Conservation (phyloP, 2,329 filamentous ascomycete species). For the Colletotrichum sp. region DNA sequence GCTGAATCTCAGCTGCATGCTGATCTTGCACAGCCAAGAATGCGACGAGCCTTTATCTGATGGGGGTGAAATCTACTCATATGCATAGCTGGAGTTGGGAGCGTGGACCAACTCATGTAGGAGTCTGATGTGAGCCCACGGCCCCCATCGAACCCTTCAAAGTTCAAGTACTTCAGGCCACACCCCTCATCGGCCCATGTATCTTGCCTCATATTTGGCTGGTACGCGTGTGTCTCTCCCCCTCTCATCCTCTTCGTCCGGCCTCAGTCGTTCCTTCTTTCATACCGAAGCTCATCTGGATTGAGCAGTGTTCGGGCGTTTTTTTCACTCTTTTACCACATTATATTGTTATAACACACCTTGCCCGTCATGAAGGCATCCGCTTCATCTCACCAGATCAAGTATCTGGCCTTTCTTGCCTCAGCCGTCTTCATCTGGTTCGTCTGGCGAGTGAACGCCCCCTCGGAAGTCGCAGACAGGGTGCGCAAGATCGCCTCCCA, state of each 20-base stretch:
- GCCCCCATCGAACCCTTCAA: neutral
- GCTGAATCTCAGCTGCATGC: neutral
- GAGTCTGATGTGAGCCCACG: neutral
- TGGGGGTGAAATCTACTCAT: neutral
- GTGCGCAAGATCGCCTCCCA: neutral
- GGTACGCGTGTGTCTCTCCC: neutral
- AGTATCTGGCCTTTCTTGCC: neutral
- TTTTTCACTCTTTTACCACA: neutral
- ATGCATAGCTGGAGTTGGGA: neutral
- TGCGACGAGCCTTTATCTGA: neutral
- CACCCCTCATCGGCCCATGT: neutral
- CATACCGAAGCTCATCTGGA: neutral
- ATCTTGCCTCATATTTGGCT: neutral
- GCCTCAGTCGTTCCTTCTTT: neutral
- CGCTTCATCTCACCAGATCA: neutral
- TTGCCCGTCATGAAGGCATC: neutral
- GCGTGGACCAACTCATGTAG: neutral
- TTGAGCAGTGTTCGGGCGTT: neutral
- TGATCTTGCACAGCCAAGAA: neutral
- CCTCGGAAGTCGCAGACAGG: neutral
- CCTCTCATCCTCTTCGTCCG: neutral
- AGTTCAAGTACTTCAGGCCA: neutral
- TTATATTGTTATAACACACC: neutral
- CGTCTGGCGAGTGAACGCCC: slow-evolving; percentile 5
- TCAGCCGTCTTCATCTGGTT: slow-evolving; percentile 18